Evolutionary conservation across 352 stramenopile genomes (phyloP).

Genomic region (Albugo laibachii): DNA sequence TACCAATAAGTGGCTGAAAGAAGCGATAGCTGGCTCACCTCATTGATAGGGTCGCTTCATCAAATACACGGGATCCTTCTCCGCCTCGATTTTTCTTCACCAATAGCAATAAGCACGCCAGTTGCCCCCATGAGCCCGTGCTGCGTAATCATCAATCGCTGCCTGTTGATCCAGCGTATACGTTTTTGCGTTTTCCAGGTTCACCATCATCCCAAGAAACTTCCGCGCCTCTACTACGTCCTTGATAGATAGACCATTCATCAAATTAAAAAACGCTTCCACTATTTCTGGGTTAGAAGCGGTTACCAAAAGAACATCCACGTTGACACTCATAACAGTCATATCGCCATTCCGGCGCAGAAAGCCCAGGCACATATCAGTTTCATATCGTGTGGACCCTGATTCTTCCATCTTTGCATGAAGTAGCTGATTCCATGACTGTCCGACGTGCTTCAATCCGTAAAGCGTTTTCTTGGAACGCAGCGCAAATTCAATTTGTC

Average conservation of each 20-base stretch:
- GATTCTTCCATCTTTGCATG: neutral
- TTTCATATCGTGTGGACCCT: neutral
- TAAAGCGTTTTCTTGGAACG: constrained; percentile 2
- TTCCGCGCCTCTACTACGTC: neutral
- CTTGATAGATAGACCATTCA: neutral
- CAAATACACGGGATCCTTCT: neutral
- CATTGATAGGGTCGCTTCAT: neutral
- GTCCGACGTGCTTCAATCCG: neutral
- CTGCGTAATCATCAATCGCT: neutral
- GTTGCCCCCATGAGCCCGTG: neutral
- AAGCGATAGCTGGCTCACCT: neutral
- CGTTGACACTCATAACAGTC: neutral
- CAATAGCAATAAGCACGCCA: neutral
- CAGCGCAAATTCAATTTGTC: neutral
- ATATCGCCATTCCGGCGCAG: neutral
- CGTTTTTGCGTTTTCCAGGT: neutral
- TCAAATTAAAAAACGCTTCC: neutral
- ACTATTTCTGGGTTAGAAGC: neutral
- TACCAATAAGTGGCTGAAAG: neutral
- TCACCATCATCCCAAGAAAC: neutral
- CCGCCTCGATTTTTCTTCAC: neutral
- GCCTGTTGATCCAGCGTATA: neutral
- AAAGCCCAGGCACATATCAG: neutral
- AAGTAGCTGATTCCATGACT: constrained; percentile 1
- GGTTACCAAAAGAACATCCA: neutral